These are phyloP conservation scores for Ascochyta clinopodiicola DNA, from an alignment of 2,329 filamentous ascomycete genomes.

Conservation along the genomic window DNA sequence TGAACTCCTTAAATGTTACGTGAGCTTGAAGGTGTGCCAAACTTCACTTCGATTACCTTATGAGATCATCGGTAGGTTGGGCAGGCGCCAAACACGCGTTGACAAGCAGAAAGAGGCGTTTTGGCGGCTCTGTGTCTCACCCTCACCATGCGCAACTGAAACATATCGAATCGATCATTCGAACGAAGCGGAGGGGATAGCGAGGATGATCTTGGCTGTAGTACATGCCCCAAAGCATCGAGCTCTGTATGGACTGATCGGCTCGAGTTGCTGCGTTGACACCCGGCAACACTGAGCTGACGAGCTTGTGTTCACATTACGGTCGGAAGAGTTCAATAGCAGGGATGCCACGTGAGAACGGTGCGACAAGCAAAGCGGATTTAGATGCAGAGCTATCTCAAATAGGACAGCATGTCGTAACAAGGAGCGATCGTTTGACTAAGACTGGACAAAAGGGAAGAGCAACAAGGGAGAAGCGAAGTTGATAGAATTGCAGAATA, in stretches of 20 bases:
- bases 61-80: neutral
- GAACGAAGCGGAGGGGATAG: neutral
- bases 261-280: neutral
- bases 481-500: neutral
- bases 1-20: neutral
- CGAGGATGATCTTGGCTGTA: neutral
- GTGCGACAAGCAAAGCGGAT: constrained; percentile 1
- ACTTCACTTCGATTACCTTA: neutral
- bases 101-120: neutral
- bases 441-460: neutral
- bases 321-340: constrained; percentile 1
- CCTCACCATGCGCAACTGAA: neutral
- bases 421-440: neutral
- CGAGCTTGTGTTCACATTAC: constrained; percentile 1
- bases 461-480: neutral
- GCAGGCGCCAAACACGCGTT: neutral
- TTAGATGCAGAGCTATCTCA: constrained; percentile 9
- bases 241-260: neutral
- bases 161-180: constrained; percentile 3
- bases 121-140: neutral
- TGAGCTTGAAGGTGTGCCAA: neutral
- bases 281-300: neutral
- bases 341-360: constrained; percentile 6
- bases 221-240: neutral
- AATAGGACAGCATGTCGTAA: constrained; percentile 3